These are phyloP conservation scores for Cystobasidium onofrii DNA, from an alignment of 768 basidiomycete genomes.

Conservation along the genomic window DNA sequence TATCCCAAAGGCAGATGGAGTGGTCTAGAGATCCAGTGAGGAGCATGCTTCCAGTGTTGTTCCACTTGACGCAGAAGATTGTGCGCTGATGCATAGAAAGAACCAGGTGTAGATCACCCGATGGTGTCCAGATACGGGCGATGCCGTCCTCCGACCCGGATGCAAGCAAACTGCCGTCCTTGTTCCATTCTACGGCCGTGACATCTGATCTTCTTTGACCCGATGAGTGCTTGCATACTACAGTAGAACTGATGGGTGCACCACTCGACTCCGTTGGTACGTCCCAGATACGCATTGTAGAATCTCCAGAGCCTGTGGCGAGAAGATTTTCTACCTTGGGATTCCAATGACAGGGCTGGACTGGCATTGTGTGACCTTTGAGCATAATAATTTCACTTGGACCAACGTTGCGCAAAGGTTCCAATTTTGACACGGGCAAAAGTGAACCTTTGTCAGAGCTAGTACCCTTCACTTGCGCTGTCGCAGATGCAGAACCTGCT, in stretches of 20 bases:
- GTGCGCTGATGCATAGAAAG: slow-evolving; percentile 39
- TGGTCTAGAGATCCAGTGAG: slow-evolving; percentile 41
- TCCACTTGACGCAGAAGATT: slow-evolving; percentile 35
- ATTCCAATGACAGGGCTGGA: slow-evolving; percentile 41
- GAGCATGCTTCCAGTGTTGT: slow-evolving; percentile 39
- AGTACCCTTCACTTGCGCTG: neutral
- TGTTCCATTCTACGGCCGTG: slow-evolving; percentile 40
- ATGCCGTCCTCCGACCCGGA: slow-evolving; percentile 44
- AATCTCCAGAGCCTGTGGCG: slow-evolving; percentile 39
- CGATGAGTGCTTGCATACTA: slow-evolving; percentile 38
- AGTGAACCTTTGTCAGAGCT: neutral
- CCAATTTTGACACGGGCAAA: neutral
- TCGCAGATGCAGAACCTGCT: neutral
- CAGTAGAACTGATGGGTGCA: slow-evolving; percentile 28
- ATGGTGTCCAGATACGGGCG: slow-evolving; percentile 44
- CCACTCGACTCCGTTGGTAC: slow-evolving; percentile 28
- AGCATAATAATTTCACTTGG: slow-evolving; percentile 31
- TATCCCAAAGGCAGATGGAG: slow-evolving; percentile 44
- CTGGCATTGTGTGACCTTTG: slow-evolving; percentile 36
- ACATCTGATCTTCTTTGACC: slow-evolving; percentile 36
- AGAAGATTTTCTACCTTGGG: slow-evolving; percentile 38
- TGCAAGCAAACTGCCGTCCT: slow-evolving; percentile 39
- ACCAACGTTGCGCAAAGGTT: neutral
- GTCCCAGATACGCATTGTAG: slow-evolving; percentile 42
- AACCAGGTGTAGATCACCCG: slow-evolving; percentile 39